phyloP scores from a whole-genome alignment of 2,329 filamentous ascomycete species.

The Stromatinia cepivora region DNA sequence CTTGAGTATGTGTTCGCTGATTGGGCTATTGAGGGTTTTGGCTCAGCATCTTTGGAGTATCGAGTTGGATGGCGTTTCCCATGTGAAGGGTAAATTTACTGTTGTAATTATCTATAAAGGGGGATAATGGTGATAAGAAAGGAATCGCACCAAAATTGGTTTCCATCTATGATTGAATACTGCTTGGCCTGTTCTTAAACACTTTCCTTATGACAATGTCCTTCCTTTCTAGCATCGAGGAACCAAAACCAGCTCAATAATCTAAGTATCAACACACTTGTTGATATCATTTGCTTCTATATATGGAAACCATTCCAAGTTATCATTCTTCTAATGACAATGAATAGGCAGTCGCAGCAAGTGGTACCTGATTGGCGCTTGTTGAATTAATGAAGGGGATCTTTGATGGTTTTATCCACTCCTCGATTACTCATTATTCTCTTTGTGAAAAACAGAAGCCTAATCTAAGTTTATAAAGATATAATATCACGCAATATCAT shows the following conservation, averaged over 20 bases:
- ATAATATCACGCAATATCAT: slow-evolving; percentile 11
- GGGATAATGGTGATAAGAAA: slow-evolving; percentile 4
- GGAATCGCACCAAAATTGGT: neutral
- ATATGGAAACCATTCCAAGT: neutral
- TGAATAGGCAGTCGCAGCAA: neutral
- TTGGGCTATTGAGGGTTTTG: slow-evolving; percentile 19
- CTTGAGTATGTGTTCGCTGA: slow-evolving; percentile 1
- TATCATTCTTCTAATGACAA: neutral
- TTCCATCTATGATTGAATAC: slow-evolving; percentile 3
- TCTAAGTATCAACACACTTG: neutral
- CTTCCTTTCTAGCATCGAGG: neutral
- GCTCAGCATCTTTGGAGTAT: slow-evolving; percentile 11
- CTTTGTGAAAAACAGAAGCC: neutral
- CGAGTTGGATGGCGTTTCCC: slow-evolving; percentile 15
- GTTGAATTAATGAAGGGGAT: neutral
- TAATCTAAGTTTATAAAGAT: neutral
- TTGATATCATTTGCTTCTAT: neutral
- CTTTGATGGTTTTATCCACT: neutral
- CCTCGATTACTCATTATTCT: neutral
- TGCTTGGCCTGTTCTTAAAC: neutral
- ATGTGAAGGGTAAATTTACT: neutral
- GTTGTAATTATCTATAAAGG: slow-evolving; percentile 11
- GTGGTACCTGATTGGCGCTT: neutral
- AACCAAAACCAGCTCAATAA: neutral
- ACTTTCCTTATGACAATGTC: neutral